phyloP scores from a whole-genome alignment of 2,329 filamentous ascomycete genomes.

The Stagonosporopsis tanaceti region DNA sequence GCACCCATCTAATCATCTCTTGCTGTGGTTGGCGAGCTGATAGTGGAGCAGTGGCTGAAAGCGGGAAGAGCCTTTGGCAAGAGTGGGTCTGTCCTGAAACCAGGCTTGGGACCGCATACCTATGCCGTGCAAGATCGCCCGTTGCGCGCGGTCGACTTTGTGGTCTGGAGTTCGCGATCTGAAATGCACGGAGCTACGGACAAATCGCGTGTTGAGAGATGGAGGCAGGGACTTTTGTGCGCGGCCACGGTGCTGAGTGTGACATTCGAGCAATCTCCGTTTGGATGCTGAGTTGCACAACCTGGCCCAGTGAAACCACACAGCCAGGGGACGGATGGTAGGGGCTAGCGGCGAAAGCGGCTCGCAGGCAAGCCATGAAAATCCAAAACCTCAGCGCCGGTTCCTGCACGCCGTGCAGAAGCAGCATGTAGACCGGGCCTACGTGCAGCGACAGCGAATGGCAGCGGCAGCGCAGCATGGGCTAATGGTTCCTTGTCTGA shows the following conservation, averaged over 20 bases:
- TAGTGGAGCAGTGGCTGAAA: constrained; percentile 9
- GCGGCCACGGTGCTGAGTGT: constrained; percentile 2
- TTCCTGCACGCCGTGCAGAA: constrained; percentile 17
- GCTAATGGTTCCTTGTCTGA: not conserved
- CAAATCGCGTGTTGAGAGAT: not conserved
- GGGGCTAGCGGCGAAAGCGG: constrained; percentile 10
- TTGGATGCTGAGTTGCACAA: constrained; percentile 13
- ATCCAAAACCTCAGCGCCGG: constrained; percentile 16
- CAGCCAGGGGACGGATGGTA: constrained; percentile 10
- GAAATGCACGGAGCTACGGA: not conserved
- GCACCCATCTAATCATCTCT: not conserved
- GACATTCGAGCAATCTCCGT: constrained; percentile 15
- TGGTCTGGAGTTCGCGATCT: constrained; percentile 1
- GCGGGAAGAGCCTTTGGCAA: constrained; percentile 10
- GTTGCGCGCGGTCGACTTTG: not conserved
- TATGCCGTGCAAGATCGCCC: not conserved
- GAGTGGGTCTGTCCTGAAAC: constrained; percentile 17
- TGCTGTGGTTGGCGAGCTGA: constrained; percentile 9
- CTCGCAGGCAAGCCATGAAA: not conserved
- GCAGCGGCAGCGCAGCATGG: constrained; percentile 1
- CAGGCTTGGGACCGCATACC: not conserved
- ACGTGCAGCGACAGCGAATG: constrained; percentile 13
- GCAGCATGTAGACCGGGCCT: constrained; percentile 16
- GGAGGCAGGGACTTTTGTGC: constrained; percentile 6
- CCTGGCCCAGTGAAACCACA: constrained; percentile 13